Conservation (phyloP, 2,329 filamentous ascomycete species). For the Sphaerulina vaccinii region DNA sequence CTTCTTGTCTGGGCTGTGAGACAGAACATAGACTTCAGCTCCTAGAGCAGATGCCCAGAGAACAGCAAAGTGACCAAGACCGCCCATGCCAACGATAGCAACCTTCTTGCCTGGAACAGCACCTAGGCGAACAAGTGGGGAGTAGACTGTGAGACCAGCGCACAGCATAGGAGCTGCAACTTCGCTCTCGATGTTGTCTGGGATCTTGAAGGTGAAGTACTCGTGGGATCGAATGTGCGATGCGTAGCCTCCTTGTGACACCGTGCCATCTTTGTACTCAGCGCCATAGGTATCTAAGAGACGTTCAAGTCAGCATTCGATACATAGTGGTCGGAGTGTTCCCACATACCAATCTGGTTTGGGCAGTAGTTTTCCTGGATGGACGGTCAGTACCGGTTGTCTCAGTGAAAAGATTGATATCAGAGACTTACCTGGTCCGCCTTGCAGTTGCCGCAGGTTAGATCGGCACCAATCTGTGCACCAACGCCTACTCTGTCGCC, state of each 20-base stretch:
- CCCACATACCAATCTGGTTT: slow-evolving; percentile 44
- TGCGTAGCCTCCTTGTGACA: slow-evolving; percentile 66
- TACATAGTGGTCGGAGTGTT: neutral
- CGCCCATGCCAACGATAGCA: slow-evolving; percentile 34
- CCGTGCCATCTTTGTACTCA: slow-evolving; percentile 56
- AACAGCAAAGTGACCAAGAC: slow-evolving; percentile 52
- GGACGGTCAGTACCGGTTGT: neutral
- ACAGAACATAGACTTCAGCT: slow-evolving; percentile 62
- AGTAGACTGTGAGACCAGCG: slow-evolving; percentile 78
- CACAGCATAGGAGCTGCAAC: slow-evolving; percentile 74
- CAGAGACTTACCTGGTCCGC: slow-evolving; percentile 39
- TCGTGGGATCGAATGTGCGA: slow-evolving; percentile 72
- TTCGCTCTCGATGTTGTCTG: slow-evolving; percentile 61
- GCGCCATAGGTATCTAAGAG: slow-evolving; percentile 51
- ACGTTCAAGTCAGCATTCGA: slow-evolving; percentile 30
- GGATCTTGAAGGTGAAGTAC: slow-evolving; percentile 74
- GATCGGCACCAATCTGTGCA: slow-evolving; percentile 51
- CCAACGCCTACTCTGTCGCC: slow-evolving; percentile 49
- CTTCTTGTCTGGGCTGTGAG: slow-evolving; percentile 59
- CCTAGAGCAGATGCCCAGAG: slow-evolving; percentile 54
- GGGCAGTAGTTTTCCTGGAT: slow-evolving; percentile 53
- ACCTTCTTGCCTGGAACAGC: slow-evolving; percentile 72
- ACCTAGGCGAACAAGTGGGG: slow-evolving; percentile 73
- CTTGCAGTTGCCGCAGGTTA: slow-evolving; percentile 54
- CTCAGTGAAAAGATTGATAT: neutral